These are phyloP conservation scores for Chrysoporthe cubensis DNA, from an alignment of 2,329 filamentous ascomycete genomes.

Conservation along the genomic window DNA sequence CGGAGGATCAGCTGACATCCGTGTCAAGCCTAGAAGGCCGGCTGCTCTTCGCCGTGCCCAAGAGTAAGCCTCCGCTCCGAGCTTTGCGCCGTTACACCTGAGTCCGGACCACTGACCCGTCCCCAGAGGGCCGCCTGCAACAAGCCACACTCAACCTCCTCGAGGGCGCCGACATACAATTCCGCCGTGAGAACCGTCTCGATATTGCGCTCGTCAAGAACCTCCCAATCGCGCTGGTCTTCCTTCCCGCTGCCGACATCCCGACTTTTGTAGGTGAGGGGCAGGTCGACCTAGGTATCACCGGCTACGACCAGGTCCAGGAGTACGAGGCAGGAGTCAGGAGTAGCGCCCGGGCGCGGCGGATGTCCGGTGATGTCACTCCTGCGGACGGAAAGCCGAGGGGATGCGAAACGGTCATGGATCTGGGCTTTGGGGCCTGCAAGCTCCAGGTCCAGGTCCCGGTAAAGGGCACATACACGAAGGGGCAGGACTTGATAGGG, in stretches of 20 bases:
- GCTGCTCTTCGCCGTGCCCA: slow-evolving; percentile 95
- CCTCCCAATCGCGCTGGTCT: slow-evolving; percentile 90
- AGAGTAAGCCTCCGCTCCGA: slow-evolving; percentile 68
- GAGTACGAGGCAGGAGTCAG: slow-evolving; percentile 77
- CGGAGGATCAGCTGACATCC: slow-evolving; percentile 41
- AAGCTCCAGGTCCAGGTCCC: slow-evolving; percentile 97
- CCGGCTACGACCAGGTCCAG: slow-evolving; percentile 87
- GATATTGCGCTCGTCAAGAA: slow-evolving; percentile 99
- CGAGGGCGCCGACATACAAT: slow-evolving; percentile 93
- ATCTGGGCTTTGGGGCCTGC: slow-evolving; percentile 88
- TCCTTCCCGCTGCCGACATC: slow-evolving; percentile 96
- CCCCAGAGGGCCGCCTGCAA: slow-evolving; percentile 86
- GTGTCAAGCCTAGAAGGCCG: slow-evolving; percentile 80
- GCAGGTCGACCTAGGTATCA: slow-evolving; percentile 91
- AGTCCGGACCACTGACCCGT: slow-evolving; percentile 31
- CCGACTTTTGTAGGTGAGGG: slow-evolving; percentile 97
- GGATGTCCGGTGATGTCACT: slow-evolving; percentile 51
- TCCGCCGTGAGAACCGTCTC: slow-evolving; percentile 90
- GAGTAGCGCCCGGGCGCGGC: slow-evolving; percentile 50
- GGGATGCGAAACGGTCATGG: slow-evolving; percentile 83
- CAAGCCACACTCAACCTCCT: slow-evolving; percentile 87
- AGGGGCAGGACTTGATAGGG: slow-evolving; percentile 79
- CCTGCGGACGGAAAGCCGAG: slow-evolving; percentile 49
- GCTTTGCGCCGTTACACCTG: slow-evolving; percentile 8
- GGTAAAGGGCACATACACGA: slow-evolving; percentile 73